Base-by-base conservation (phyloP, 192 early-diverging fungal species). In the Chytriomyces confervae region DNA sequence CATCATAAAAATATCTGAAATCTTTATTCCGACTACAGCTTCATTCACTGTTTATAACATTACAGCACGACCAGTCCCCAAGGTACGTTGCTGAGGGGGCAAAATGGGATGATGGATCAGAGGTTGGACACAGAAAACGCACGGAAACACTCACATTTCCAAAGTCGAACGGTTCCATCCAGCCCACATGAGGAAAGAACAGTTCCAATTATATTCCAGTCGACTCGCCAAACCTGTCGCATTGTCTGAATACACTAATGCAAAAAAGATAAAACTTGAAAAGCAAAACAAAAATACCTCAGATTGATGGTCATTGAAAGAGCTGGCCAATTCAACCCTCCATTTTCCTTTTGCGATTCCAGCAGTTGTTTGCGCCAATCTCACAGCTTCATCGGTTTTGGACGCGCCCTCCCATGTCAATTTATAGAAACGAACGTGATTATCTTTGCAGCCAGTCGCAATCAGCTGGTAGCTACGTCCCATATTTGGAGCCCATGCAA, bases 181-280 rank as follows among this genome's bases (percentile, higher is more conserved):
- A 93, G 92, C 6, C 95, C 95, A 62, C 91, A 91, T 7, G 91
- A 92, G 11, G 90, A 89, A 7, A 95, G 79, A 48, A 93, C 90
- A 0, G 94, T 95, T 6, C 94, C 94, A 5, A 91, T 93, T 8
- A 95, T 79, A 80, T 96, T 96, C 95, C 95, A 96, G 65, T 92
- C 89, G 0, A 94, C 93, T 13, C 91, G 77, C 94, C 94, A 95
- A 2, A 95, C 29, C 29, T 36, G 29, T 36, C 29, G 29, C 29
- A 36, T 36, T 36, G 0, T 36, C 29, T 36, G 29, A 36, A 36
- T 36, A 36, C 29, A 36, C 29, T 36, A 36, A 36, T 91, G 57
- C 57, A n/a, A 60, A 1, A 18, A n/a, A 60, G 20, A 60, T 60
- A n/a, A 60, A 18, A 60, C 2, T 1, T 23, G 20, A 60, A 60